These are phyloP conservation scores for Candida buenavistaensis DNA, from an alignment of 1,139 yeast genomes.

Conservation along the genomic window DNA sequence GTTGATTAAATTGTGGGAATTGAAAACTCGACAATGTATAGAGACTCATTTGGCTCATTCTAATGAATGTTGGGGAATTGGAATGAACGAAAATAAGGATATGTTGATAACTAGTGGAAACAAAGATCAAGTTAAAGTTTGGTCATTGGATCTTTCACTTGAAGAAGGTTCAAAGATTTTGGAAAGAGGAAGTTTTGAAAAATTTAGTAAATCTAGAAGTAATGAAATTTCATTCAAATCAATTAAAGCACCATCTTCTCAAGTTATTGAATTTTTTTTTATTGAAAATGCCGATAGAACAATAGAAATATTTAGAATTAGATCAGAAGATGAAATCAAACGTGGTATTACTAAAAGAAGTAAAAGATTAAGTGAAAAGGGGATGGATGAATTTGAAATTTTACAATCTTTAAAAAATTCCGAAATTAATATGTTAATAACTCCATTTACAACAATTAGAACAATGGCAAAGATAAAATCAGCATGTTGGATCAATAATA, in stretches of 20 bases:
- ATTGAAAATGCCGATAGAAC: slow-evolving; percentile 80
- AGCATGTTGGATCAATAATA: slow-evolving; percentile 52
- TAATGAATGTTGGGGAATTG: slow-evolving; percentile 90
- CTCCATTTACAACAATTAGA: slow-evolving; percentile 64
- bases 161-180: slow-evolving; percentile 54
- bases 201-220: slow-evolving; percentile 79
- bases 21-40: slow-evolving; percentile 82
- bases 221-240: slow-evolving; percentile 56
- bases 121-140: slow-evolving; percentile 79
- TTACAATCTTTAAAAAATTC: slow-evolving; percentile 52
- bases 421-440: slow-evolving; percentile 57
- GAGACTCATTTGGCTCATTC: slow-evolving; percentile 95
- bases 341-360: slow-evolving; percentile 79
- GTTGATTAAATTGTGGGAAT: slow-evolving; percentile 87
- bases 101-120: slow-evolving; percentile 71
- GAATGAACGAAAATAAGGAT: slow-evolving; percentile 38
- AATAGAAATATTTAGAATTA: slow-evolving; percentile 76
- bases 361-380: slow-evolving; percentile 75
- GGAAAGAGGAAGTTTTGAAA: slow-evolving; percentile 69
- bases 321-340: slow-evolving; percentile 75
- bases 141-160: slow-evolving; percentile 62
- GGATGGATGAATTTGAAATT: slow-evolving; percentile 60
- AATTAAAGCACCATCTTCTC: slow-evolving; percentile 17
- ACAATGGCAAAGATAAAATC: slow-evolving; percentile 57
- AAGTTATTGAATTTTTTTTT: slow-evolving; percentile 49